These are phyloP conservation scores for Trypanosoma melophagium DNA, from an alignment of 208 protist genomes.

Conservation along the genomic window DNA sequence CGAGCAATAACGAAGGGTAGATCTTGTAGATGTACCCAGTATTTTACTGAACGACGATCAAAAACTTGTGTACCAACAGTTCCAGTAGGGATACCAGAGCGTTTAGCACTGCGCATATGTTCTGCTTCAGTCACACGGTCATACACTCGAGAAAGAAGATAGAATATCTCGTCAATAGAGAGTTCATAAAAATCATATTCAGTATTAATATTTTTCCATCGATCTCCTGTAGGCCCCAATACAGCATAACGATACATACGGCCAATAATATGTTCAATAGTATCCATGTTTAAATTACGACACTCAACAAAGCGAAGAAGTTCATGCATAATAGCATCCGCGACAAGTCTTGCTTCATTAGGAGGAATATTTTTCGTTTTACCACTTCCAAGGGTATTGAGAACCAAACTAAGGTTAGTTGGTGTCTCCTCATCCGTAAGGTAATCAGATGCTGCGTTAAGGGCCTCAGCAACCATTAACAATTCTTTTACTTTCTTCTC, in stretches of 20 bases:
- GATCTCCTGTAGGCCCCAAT: slow-evolving; percentile 74
- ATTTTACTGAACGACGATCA: slow-evolving; percentile 86
- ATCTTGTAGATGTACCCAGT: slow-evolving; percentile 88
- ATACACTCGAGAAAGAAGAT: slow-evolving; percentile 69
- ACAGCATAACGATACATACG: slow-evolving; percentile 88
- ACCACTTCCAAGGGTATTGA: slow-evolving; percentile 25
- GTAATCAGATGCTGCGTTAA: slow-evolving; percentile 56
- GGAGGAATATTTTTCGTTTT: slow-evolving; percentile 38
- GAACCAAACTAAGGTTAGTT: slow-evolving; percentile 44
- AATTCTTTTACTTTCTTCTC: slow-evolving; percentile 69
- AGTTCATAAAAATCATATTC: slow-evolving; percentile 63
- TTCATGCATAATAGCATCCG: slow-evolving; percentile 75
- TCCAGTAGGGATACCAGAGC: slow-evolving; percentile 51
- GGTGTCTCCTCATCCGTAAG: slow-evolving; percentile 45
- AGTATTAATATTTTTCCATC: slow-evolving; percentile 70
- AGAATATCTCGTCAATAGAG: slow-evolving; percentile 75
- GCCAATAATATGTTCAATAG: slow-evolving; percentile 84
- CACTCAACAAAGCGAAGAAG: slow-evolving; percentile 83
- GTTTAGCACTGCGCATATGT: slow-evolving; percentile 63
- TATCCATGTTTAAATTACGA: slow-evolving; percentile 85
- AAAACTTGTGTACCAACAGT: slow-evolving; percentile 83
- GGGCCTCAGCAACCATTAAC: slow-evolving; percentile 48
- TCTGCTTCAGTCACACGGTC: slow-evolving; percentile 70
- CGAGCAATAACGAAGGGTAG: slow-evolving; percentile 86
- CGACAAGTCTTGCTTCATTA: slow-evolving; percentile 59